These are phyloP conservation scores for Candida pseudoviswanathii DNA, from an alignment of 1,139 yeast species.

Conservation along the genomic window DNA sequence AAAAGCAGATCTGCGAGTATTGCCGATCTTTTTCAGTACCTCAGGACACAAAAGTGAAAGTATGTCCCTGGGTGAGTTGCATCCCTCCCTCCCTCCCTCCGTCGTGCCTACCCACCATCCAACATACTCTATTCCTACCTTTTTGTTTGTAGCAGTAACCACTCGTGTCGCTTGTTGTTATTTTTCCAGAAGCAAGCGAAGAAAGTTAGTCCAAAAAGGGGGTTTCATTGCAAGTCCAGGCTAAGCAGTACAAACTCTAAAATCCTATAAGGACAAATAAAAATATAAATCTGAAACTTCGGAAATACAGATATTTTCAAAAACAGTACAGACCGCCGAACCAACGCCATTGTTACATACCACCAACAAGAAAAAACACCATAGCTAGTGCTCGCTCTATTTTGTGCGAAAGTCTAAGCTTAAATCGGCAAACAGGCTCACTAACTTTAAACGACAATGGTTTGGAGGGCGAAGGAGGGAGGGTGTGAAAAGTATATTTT, in stretches of 20 bases:
- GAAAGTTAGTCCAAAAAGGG: constrained; percentile 1
- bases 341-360: neutral
- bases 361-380: neutral
- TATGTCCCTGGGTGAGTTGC: no score
- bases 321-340: no score
- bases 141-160: neutral
- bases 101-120: neutral
- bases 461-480: no score
- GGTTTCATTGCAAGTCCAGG: neutral
- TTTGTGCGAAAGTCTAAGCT: neutral
- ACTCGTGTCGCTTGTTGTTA: neutral
- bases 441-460: neutral
- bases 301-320: neutral
- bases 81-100: neutral
- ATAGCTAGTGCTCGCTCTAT: no score
- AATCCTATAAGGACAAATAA: no score
- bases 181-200: neutral
- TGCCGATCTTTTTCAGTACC: neutral
- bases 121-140: neutral
- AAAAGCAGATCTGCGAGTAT: neutral
- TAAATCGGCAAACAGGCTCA: neutral
- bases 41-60: neutral
- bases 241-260: neutral
- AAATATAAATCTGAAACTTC: neutral
- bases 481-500: no score